phyloP scores from a whole-genome alignment of 1,284 basidiomycete species.

The Taiwanofungus camphoratus region DNA sequence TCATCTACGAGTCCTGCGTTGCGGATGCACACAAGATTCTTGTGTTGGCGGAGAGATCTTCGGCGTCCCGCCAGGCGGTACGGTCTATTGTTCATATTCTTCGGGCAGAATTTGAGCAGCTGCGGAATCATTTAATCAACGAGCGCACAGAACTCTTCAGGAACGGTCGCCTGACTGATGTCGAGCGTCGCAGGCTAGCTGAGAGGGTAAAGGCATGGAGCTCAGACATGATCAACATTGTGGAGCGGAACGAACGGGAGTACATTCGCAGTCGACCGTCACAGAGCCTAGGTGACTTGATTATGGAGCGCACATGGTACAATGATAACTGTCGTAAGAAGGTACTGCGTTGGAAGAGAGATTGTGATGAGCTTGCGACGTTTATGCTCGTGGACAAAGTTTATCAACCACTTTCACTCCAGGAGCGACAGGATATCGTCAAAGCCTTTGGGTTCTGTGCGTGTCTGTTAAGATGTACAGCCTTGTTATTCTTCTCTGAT shows the following conservation, averaged over 20 bases:
- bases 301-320: conserved; percentile 31
- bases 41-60: conserved; percentile 31
- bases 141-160: conserved; percentile 6
- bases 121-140: conserved; percentile 30
- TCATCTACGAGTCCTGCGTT: conserved; percentile 37
- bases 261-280: conserved; percentile 13
- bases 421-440: conserved; percentile 44
- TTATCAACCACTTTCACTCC: conserved; percentile 39
- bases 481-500: no score
- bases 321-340: conserved; percentile 28
- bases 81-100: conserved; percentile 31
- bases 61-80: conserved; percentile 30
- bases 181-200: conserved; percentile 15
- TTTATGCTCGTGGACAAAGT: conserved; percentile 30
- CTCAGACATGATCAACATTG: conserved; percentile 1
- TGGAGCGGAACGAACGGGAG: conserved; percentile 3
- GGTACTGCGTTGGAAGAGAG: conserved; percentile 30
- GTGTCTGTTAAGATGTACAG: no score
- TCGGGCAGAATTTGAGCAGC: conserved; percentile 30
- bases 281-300: conserved; percentile 16
- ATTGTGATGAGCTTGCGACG: conserved; percentile 23
- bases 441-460: conserved; percentile 36
- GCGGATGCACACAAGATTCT: conserved; percentile 38
- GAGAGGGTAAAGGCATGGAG: conserved; percentile 11
- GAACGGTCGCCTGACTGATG: not conserved